Percentiles rank a stretch among this genome's conserved stretches.
Conservation (phyloP, 2,329 filamentous ascomycete genomes). For the Aureobasidium sp. region DNA sequence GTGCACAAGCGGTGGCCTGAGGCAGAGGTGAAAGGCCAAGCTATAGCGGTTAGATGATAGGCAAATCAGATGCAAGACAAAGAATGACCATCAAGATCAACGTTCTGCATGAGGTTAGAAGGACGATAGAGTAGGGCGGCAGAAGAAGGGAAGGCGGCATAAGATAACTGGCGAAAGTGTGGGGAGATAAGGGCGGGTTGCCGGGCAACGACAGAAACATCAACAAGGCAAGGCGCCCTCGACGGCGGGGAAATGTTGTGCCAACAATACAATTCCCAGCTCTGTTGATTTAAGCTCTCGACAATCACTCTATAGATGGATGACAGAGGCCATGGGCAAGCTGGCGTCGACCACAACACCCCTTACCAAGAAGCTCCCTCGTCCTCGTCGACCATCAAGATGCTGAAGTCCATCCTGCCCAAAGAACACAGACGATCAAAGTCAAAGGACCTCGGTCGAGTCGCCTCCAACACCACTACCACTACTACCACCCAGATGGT, state of each 20-base stretch:
- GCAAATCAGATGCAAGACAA: background rate
- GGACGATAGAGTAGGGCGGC: background rate
- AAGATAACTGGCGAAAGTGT: background rate
- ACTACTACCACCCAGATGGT: slow-evolving; percentile 18
- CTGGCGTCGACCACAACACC: background rate
- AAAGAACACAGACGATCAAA: slow-evolving; percentile 33
- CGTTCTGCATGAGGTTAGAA: background rate
- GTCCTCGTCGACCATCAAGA: slow-evolving; percentile 21
- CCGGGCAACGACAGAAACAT: slow-evolving; percentile 4
- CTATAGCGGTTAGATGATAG: background rate
- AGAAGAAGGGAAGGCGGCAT: background rate
- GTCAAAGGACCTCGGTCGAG: slow-evolving; percentile 35
- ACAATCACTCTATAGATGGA: background rate
- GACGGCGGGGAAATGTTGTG: background rate
- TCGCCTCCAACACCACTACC: slow-evolving; percentile 20
- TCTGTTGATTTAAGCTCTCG: background rate
- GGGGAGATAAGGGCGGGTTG: slow-evolving; percentile 8
- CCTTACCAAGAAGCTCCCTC: background rate
- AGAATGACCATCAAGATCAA: background rate
- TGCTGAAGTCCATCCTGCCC: slow-evolving; percentile 44
- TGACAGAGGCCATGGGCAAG: slow-evolving; percentile 2
- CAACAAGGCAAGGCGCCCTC: background rate
- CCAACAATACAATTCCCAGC: background rate
- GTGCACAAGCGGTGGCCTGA: background rate
- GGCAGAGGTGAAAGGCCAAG: background rate